A percentile compares a stretch with the other conserved stretches of the same genome.
These are phyloP conservation scores for Penstemon barbatus DNA, from an alignment of 257 asterid genomes.

Conservation along the genomic window DNA sequence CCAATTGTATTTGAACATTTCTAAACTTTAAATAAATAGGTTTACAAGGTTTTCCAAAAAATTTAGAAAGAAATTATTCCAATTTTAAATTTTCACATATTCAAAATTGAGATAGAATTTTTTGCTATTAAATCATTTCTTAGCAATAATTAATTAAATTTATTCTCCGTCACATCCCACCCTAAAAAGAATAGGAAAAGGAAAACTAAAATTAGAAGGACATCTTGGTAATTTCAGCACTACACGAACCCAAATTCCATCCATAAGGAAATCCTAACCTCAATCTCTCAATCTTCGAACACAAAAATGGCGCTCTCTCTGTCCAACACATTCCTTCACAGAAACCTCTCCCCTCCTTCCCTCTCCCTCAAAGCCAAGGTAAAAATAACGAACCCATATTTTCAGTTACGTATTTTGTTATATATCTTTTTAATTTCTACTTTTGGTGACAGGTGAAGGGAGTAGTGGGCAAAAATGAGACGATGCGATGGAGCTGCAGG, in stretches of 20 bases:
- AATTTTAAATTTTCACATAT: too few species aligned
- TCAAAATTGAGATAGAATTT: too few species aligned
- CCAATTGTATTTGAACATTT: too few species aligned
- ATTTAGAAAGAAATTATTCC: too few species aligned
- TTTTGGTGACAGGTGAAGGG: slow-evolving; percentile 45
- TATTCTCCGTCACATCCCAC: too few species aligned
- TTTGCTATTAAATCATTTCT: too few species aligned
- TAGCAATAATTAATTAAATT: too few species aligned
- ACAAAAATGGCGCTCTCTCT: slow-evolving; percentile 67
- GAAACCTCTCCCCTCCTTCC: slow-evolving; percentile 40
- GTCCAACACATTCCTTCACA: slow-evolving; percentile 64
- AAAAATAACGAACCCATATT: background rate
- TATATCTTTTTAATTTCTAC: background rate
- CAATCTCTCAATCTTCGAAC: slow-evolving; percentile 3
- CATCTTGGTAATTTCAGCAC: background rate
- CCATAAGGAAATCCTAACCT: slow-evolving; percentile 6
- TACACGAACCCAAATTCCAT: slow-evolving; percentile 21
- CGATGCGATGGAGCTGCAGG: slow-evolving; percentile 71
- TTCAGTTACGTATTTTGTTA: background rate
- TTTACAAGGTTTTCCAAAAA: too few species aligned
- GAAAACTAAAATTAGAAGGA: slow-evolving; percentile 1
- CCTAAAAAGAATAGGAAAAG: background rate
- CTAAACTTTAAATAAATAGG: too few species aligned
- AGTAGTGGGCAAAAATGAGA: slow-evolving; percentile 46
- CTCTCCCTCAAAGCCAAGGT: slow-evolving; percentile 52